These are phyloP conservation scores for Eucalyptus cloeziana DNA, from an alignment of 345 rosid genomes.

Conservation along the genomic window DNA sequence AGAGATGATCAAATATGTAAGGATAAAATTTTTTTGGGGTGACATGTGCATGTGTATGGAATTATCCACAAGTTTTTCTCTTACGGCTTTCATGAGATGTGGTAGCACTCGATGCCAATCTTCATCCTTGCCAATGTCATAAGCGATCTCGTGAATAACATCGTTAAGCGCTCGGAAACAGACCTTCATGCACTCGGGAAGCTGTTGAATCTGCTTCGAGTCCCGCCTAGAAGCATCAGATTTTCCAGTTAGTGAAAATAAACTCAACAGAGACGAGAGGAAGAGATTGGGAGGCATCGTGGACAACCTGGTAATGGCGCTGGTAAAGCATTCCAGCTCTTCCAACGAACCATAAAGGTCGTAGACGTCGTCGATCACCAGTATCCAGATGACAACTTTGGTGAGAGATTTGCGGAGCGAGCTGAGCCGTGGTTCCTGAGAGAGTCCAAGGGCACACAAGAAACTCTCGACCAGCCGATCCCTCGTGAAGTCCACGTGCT, in stretches of 20 bases:
- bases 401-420: slow-evolving; percentile 32
- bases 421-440: slow-evolving; percentile 6
- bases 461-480: slow-evolving; percentile 42
- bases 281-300: neutral
- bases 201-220: neutral
- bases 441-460: slow-evolving; percentile 32
- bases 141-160: slow-evolving; percentile 15
- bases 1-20: neutral
- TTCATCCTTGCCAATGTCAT: slow-evolving; percentile 14
- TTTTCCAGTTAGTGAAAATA: neutral
- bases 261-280: neutral
- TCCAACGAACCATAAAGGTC: slow-evolving; percentile 42
- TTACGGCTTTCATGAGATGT: slow-evolving; percentile 27
- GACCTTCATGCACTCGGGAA: slow-evolving; percentile 38
- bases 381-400: slow-evolving; percentile 19
- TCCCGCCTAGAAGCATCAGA: slow-evolving; percentile 23
- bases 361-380: slow-evolving; percentile 39
- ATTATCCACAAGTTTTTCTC: neutral
- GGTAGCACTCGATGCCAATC: slow-evolving; percentile 5
- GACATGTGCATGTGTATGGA: neutral
- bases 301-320: slow-evolving; percentile 22
- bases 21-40: too few species aligned
- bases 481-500: slow-evolving; percentile 24
- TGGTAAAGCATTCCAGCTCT: slow-evolving; percentile 29
- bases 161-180: slow-evolving; percentile 20